Percentiles rank a stretch among this genome's conserved stretches.
phyloP scores from a whole-genome alignment of 805 yeast genomes.

The Metschnikowia dekortorum region DNA sequence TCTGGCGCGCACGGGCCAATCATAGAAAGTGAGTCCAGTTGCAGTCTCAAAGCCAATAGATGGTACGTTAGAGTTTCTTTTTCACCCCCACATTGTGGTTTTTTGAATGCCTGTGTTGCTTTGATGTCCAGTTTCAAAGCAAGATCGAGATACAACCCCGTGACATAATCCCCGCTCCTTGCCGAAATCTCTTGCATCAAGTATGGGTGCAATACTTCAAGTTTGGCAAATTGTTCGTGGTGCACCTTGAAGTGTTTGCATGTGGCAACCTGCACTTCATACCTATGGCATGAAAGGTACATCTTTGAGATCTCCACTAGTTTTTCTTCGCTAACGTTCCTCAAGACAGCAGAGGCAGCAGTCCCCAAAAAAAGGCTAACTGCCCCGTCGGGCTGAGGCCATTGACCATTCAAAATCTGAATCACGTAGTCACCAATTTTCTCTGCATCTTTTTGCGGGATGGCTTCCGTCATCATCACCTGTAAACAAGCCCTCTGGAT shows the following conservation, averaged over 20 bases:
- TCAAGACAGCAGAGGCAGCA: conserved; percentile 17
- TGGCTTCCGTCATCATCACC: neutral
- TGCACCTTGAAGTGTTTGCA: conserved; percentile 3
- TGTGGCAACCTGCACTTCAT: conserved; percentile 8
- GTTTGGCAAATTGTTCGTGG: neutral
- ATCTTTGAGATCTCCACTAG: neutral
- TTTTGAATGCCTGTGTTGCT: neutral
- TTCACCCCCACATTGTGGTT: neutral
- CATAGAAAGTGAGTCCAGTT: neutral
- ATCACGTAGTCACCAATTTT: neutral
- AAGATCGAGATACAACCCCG: neutral
- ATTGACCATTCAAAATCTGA: neutral
- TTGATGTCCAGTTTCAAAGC: neutral
- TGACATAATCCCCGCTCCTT: neutral
- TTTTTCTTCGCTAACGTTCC: conserved; percentile 14
- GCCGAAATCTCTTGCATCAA: neutral
- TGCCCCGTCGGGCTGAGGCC: conserved; percentile 8
- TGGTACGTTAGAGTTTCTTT: neutral
- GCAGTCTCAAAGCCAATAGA: neutral
- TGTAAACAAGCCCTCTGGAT: conserved; percentile 9
- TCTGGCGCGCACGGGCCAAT: neutral
- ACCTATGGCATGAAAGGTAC: neutral
- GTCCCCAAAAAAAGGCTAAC: conserved; percentile 31
- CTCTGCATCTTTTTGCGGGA: neutral
- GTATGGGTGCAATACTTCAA: conserved; percentile 1